Evolutionary conservation across 495 filamentous ascomycete species (phyloP).

Genomic region (Aspergillus haitiensis): DNA sequence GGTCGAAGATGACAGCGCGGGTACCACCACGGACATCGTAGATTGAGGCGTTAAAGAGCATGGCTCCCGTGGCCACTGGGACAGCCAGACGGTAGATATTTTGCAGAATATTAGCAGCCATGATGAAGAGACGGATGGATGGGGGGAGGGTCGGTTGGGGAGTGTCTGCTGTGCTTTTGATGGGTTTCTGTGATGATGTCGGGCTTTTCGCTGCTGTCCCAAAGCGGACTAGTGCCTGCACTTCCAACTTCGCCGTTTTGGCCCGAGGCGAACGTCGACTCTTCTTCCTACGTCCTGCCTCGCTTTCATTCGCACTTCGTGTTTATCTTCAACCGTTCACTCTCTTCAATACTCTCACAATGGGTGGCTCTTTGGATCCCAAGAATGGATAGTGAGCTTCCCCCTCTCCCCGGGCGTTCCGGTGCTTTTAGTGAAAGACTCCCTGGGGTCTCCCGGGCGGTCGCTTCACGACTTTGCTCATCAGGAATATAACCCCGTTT

Average conservation of each 20-base stretch:
- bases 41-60: conserved; percentile 69
- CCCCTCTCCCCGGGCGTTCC: conserved; percentile 19
- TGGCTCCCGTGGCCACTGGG: conserved; percentile 63
- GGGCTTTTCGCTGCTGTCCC: conserved; percentile 45
- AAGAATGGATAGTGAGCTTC: conserved; percentile 70
- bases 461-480: conserved; percentile 14
- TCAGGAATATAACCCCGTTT: not conserved
- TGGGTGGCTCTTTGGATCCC: conserved; percentile 66
- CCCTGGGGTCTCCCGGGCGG: conserved; percentile 12
- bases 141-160: conserved; percentile 19
- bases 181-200: conserved; percentile 30
- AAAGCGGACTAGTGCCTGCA: conserved; percentile 45
- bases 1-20: conserved; percentile 97
- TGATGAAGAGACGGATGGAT: conserved; percentile 34
- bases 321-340: conserved; percentile 20
- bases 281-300: conserved; percentile 30
- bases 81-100: conserved; percentile 69
- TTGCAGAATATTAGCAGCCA: conserved; percentile 61
- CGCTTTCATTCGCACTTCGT: conserved; percentile 26
- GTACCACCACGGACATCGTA: conserved; percentile 97
- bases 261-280: conserved; percentile 31
- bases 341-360: conserved; percentile 47
- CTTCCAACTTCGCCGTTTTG: conserved; percentile 39
- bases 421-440: not conserved
- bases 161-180: conserved; percentile 12